Evolutionary conservation across 2,329 filamentous ascomycete species (phyloP), one percentile per base, ranked within the genome.

Genomic region (Cordyceps militaris): DNA sequence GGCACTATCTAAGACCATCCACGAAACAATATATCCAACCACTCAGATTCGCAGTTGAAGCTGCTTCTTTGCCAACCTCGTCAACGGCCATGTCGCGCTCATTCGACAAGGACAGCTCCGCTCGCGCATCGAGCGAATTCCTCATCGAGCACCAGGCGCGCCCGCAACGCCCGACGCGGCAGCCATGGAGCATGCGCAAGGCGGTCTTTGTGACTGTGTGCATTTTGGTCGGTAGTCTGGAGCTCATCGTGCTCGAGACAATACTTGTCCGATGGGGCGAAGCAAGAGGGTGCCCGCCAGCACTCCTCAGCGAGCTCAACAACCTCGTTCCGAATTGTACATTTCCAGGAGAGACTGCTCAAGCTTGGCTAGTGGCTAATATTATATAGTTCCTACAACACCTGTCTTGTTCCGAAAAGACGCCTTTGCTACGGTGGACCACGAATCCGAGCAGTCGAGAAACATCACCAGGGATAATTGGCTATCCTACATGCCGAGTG

Each of bases 401-500:
- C 46, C 28, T 28, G 2, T 34, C 1, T 34, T 49, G 13, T 49
- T 49, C n/a, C 46, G 46, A 24, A 32, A 49, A 34, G 46, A 49
- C 19, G 14, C 28, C 5, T 21, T 28, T 1, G 46, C 46, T 5
- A 49, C 46, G 0, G 7, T 49, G 14, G 28, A 49, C 7, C 28
- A 34, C 19, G 28, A 23, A 14, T 49, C 46, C 10, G 30, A 49
- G 3, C 11, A 16, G 4, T 23, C n/a, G 10, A 49, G 46, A 28
- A 34, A 34, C 11, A 13, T 23, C 6, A 49, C 46, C n/a, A 32
- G 19, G 11, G 46, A 34, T 9, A 9, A 49, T 1, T 49, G 46
- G 46, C 10, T 49, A 34, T 49, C 46, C 3, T 49, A 49, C 46
- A 49, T 49, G 46, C 46, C 46, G 13, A 34, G 46, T 49, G 3